Base-by-base conservation (phyloP, 202 grass and related monocot genomes). In the Digitaria exilis region DNA sequence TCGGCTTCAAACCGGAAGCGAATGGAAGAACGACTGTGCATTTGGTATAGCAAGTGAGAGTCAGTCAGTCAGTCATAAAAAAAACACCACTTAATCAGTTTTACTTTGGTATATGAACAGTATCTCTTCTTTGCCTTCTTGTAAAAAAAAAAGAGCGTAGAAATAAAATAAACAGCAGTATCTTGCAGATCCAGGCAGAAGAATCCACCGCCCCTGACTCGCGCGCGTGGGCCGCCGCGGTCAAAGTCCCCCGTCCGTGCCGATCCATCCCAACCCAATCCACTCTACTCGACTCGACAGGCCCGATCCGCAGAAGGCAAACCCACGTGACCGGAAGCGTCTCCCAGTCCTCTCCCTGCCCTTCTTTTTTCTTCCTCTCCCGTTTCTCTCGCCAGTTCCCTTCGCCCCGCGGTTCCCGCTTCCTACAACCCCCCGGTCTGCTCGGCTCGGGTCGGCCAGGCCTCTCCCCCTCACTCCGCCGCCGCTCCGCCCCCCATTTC, bases 371-470 rank as follows among this genome's bases (percentile, higher is more conserved):
- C n/a, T 37, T 19, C 1, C 5, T 21, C 49, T 50, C 57, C 61
- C 64, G 60, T n/a, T 32, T 67, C 35, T 34, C 71, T 81, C 84
- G 65, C 10, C 83, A 42, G 73, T 82, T 86, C 82, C 88, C 88
- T 76, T 30, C 52, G 22, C 61, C 62, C 83, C 67, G 79, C 9
- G 65, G 60, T 90, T 90, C 88, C 88, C 88, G 88, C 88, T 86
- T 72, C 88, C 15, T 44, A 69, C 71, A 65, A 30, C 28, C 3
- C 69, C 46, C 17, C 28, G 69, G 46, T 73, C n/a, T n/a, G n/a
- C n/a, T n/a, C 69, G 46, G 2, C 69, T 51, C 69, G 26, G 58
- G 60, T 77, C 48, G 30, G 30, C n/a, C n/a, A n/a, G n/a, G n/a
- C 43, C 59, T 76, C 44, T 35, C 16, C 35, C 61, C 80, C 84